Base-by-base conservation (phyloP, 2,329 filamentous ascomycete species). In the Neopestalotiopsis rosae region DNA sequence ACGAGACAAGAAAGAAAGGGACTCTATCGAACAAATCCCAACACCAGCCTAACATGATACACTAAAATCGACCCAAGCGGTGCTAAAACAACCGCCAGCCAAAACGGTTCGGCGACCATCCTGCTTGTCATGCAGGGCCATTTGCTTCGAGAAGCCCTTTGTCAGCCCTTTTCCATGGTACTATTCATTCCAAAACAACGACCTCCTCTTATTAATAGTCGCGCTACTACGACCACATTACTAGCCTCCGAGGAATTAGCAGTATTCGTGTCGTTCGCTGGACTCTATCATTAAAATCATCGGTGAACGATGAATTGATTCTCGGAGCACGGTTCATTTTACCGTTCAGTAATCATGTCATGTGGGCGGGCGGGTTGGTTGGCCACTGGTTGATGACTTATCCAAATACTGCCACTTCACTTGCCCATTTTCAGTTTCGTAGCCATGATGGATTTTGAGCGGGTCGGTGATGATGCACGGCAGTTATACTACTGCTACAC, bases 91-190 rank as follows among this genome's bases (percentile, higher is more conserved):
- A 17, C 45, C 45, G 6, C n/a, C 17, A 10, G 45, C 45, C n/a
- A 52, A 30, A 59, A 30, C 57, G 57, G 57, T 34, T 59, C 57
- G 30, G n/a, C 57, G 57, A 59, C 57, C 30, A 34, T 24, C n/a
- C 20, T 52, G 17, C 57, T 30, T 34, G 57, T 59, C 30, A 59
- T 59, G 57, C 57, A 59, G 57, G 57, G 57, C 57, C 17, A 59
- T 59, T 52, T 59, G 20, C 57, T 59, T 59, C 57, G 20, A 59
- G 57, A 59, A 59, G 57, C 57, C 56, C 30, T 59, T 24, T 52
- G 45, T 59, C 57, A 59, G 57, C 28, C 57, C 57, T 59, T 34
- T 59, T 59, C 57, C 45, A n/a, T 52, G 45, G 45, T 52, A 52
- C 45, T 52, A 24, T 52, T 52, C 14, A 52, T 52, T 52, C 45